Percentiles rank a stretch among this genome's conserved stretches.
Evolutionary conservation across 345 rosid species (phyloP).

Genomic region (Draba incana): DNA sequence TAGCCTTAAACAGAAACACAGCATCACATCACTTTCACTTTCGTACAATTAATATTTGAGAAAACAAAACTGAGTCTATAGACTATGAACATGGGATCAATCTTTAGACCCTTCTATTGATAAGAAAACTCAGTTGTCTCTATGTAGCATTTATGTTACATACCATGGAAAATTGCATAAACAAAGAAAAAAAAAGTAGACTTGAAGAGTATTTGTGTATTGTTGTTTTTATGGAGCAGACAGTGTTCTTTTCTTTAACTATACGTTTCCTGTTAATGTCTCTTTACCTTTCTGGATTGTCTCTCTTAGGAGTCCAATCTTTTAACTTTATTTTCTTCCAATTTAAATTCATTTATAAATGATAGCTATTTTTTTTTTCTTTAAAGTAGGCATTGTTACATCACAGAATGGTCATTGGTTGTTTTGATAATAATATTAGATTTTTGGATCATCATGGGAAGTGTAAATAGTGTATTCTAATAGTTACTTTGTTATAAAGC

Average conservation of each 20-base stretch:
- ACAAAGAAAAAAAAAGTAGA: constrained; percentile 19
- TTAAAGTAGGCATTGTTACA: constrained; percentile 28
- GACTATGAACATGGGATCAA: constrained; percentile 33
- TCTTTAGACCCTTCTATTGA: constrained; percentile 36
- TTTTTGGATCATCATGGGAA: constrained; percentile 35
- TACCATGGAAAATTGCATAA: constrained; percentile 32
- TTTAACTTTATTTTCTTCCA: constrained; percentile 1
- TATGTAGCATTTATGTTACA: constrained; percentile 35
- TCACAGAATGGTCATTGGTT: constrained; percentile 39
- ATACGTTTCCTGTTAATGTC: constrained; percentile 43
- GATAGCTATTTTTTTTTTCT: too few relatives aligned
- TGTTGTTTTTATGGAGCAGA: constrained; percentile 44
- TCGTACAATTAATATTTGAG: constrained; percentile 36
- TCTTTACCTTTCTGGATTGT: constrained; percentile 42
- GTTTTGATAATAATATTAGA: constrained; percentile 23
- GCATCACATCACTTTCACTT: constrained; percentile 47
- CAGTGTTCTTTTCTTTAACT: constrained; percentile 44
- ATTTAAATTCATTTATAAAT: not conserved
- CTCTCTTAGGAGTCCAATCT: constrained; percentile 39
- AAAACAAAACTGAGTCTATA: constrained; percentile 31
- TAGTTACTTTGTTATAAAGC: constrained; percentile 35
- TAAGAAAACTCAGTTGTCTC: constrained; percentile 41
- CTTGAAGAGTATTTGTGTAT: constrained; percentile 37
- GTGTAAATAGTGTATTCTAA: constrained; percentile 1
- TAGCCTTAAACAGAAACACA: constrained; percentile 42